These are phyloP conservation scores for Pichia paraexigua DNA, from an alignment of 805 yeast genomes.

Conservation along the genomic window DNA sequence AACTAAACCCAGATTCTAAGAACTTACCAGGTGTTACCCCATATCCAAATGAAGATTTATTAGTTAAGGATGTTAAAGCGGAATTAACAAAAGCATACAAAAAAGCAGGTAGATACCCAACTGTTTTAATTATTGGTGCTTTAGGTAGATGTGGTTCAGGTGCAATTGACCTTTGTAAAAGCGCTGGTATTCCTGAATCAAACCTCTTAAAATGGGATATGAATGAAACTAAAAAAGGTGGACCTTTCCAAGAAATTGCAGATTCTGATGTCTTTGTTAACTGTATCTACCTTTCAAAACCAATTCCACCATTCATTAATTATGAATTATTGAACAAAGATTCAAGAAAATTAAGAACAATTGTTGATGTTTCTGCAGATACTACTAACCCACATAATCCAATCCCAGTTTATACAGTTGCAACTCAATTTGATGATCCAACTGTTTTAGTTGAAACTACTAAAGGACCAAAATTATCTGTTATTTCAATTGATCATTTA, in stretches of 20 bases:
- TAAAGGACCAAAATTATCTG: slow-evolving; percentile 80
- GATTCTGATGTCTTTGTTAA: slow-evolving; percentile 85
- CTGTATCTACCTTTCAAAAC: slow-evolving; percentile 89
- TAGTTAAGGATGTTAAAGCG: slow-evolving; percentile 63
- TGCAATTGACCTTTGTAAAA: slow-evolving; percentile 75
- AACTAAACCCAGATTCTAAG: slow-evolving; percentile 55
- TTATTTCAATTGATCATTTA: slow-evolving; percentile 90
- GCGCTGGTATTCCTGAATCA: slow-evolving; percentile 80
- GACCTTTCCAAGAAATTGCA: slow-evolving; percentile 92
- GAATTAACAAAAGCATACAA: slow-evolving; percentile 49
- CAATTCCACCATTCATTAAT: slow-evolving; percentile 88
- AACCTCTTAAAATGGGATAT: slow-evolving; percentile 93
- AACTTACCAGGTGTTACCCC: slow-evolving; percentile 77
- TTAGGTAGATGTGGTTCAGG: slow-evolving; percentile 99
- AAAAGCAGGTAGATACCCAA: slow-evolving; percentile 63
- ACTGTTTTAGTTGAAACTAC: slow-evolving; percentile 77
- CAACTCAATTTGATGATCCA: slow-evolving; percentile 87
- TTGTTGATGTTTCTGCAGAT: slow-evolving; percentile 97
- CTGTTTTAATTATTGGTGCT: slow-evolving; percentile 88
- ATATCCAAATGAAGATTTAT: slow-evolving; percentile 67
- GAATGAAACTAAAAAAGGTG: slow-evolving; percentile 93
- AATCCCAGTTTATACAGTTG: slow-evolving; percentile 83
- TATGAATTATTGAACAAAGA: slow-evolving; percentile 54
- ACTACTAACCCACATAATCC: slow-evolving; percentile 99
- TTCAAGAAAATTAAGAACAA: slow-evolving; percentile 75